Evolutionary conservation across 169 alveolate genomes (phyloP).

Genomic region (Sarcocystis neurona): DNA sequence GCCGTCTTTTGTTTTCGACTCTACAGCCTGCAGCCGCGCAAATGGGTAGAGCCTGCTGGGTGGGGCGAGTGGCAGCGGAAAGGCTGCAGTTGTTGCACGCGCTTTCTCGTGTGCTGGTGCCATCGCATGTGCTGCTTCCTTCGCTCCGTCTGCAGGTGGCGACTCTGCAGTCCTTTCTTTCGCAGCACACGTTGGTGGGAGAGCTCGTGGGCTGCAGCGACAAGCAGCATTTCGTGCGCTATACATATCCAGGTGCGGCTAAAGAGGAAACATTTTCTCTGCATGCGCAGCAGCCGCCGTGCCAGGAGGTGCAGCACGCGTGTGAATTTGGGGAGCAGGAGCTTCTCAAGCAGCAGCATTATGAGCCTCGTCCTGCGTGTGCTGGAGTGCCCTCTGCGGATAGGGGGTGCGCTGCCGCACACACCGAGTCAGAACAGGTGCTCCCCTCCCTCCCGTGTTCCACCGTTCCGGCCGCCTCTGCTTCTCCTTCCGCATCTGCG

Average conservation of each 20-base stretch:
- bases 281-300: constrained; percentile 17
- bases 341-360: neutral
- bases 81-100: no score
- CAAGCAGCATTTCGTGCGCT: constrained; percentile 52
- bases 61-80: no score
- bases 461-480: neutral
- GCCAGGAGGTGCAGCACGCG: neutral
- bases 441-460: neutral
- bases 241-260: neutral
- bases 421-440: no score
- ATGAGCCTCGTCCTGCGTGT: neutral
- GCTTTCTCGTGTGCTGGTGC: no score
- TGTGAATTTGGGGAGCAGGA: constrained; percentile 17
- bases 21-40: no score
- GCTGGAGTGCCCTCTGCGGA: neutral
- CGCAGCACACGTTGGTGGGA: constrained; percentile 58
- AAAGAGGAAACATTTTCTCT: constrained; percentile 26
- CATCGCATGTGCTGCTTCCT: neutral
- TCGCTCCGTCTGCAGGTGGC: constrained; percentile 23
- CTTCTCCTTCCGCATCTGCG: neutral
- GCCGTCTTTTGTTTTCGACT: no score
- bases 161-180: constrained; percentile 41
- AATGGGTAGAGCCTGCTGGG: no score
- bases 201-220: constrained; percentile 53
- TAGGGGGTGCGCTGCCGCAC: neutral